Base-by-base conservation (phyloP, 2,329 filamentous ascomycete genomes). In the Davidsoniella eucalypti region DNA sequence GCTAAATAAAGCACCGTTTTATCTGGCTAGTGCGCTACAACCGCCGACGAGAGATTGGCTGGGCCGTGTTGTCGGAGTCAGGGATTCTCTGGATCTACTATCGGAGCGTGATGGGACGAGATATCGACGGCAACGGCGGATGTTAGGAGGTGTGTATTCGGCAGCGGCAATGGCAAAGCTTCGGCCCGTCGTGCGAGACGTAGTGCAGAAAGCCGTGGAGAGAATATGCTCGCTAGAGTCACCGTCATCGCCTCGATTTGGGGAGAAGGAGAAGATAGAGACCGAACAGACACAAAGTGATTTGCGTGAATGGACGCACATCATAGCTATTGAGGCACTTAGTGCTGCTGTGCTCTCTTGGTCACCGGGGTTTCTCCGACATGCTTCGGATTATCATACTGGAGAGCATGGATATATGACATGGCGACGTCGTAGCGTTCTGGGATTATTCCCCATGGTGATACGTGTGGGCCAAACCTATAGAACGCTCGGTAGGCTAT, bases 291-390 rank as follows among this genome's bases (percentile, higher is more conserved):
- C 58, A 1, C 21, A 38, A 10, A 29, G 16, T 21, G 69, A 74
- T 51, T 56, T 75, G 16, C 70, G 69, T 47, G 67, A 72, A 49
- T 75, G 72, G 72, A 75, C 75, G 71, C 72, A 75, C 58, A 73
- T 75, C 51, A 61, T 73, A 16, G 67, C 65, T 1, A 69, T 75
- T 26, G 72, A 75, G 54, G 72, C 67, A 18, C 65, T 75, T 2
- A 67, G 69, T 0, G 69, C 70, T 1, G 58, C 67, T 2, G 70
- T 74, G 0, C 59, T 75, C 1, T 69, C 69, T 0, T 75, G 72
- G 72, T 73, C 71, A 0, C 72, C 72, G 0, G 66, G 68, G 0
- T 66, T 72, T 55, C 58, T 74, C 8, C 61, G 61, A 7, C 60
- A 61, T 18, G 62, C 62, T 3, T 67, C 68, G 0, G 72, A 75